Base-by-base conservation (phyloP, 768 basidiomycete genomes). In the Galerina sulciceps region DNA sequence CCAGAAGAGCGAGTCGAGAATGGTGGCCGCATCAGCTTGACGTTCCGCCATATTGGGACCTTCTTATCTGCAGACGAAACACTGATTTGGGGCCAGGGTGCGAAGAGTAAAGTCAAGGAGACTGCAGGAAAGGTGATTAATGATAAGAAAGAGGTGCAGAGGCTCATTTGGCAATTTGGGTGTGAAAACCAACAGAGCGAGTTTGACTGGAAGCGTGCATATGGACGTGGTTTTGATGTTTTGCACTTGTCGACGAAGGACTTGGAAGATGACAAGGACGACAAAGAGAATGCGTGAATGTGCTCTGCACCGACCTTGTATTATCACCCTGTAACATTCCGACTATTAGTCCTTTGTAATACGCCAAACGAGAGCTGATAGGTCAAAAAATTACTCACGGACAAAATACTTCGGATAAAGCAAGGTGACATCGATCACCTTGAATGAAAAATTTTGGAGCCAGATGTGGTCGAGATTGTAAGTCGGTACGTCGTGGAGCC, bases 41-140 rank as follows among this genome's bases (percentile, higher is more conserved):
- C 91, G 9, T 93, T 93, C 73, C 79, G 91, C 38, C 79, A 81
- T 55, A 93, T 93, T 43, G 89, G 88, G 36, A 93, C 91, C 17
- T 93, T 90, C 72, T 71, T 93, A 34, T 63, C 64, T 11, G 65
- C 64, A 23, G 69, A 69, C 14, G 76, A 76, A 35, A 74, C 65
- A 49, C 65, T 55, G 42, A 93, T 93, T 10, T 92, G 78, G 66
- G 91, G 92, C 0, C 89, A 90, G 64, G 92, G 91, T 1, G 88
- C 87, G 46, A 84, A 71, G 63, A 81, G 80, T 0, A 93, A 92
- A 76, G 83, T 76, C 3, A 77, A 65, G 51, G 84, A 79, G 40
- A 74, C 79, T 2, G 88, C 86, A 10, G 71, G 78, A 34, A 66
- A 75, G n/a, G 85, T 90, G 22, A 75, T 88, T 10, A 73, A 76